Base-by-base conservation (phyloP, 805 yeast genomes). In the Lipomyces oligophaga region DNA sequence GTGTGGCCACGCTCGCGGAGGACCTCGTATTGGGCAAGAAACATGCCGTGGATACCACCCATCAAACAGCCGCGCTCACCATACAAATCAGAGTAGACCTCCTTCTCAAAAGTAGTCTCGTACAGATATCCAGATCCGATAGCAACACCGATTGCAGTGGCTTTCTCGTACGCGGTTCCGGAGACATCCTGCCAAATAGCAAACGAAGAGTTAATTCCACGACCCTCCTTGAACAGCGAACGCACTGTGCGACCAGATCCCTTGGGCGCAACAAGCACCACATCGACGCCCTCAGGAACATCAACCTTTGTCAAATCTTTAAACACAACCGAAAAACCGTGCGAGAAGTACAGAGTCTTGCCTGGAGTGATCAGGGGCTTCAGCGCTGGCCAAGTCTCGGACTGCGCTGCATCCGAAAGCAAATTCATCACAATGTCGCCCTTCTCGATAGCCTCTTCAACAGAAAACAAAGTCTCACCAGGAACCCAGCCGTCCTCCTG, bases 161-260 rank as follows among this genome's bases (percentile, higher is more conserved):
- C 96, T 76, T 85, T 89, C 81, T 93, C 98, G 76, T 90, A 95
- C 64, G 98, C 98, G 77, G 86, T 86, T 76, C 98, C 97, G 65
- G 96, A 73, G 60, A 90, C 97, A 72, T 93, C 97, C 76, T 93
- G 94, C 96, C 96, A 93, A 70, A 93, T 96, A 62, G 98, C 98
- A 76, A 86, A 93, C 48, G 97, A 90, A 45, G 98, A 93, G 90
- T 93, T 93, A 73, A 93, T 93, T 80, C 98, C 98, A 77, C 98
- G 89, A 71, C 98, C 98, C 79, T 93, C 98, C 79, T 93, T 90
- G 93, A 93, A 93, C 67, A 93, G 78, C 57, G 97, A 83, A 81
- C 98, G 86, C 63, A 93, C 98, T 63, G 98, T 93, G 80, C 98
- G 88, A 77, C 98, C 98, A 58, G 97, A 90, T 71, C 98, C 98